Evolutionary conservation across 306 rosid species (phyloP).

Genomic region (Casuarina glauca): DNA sequence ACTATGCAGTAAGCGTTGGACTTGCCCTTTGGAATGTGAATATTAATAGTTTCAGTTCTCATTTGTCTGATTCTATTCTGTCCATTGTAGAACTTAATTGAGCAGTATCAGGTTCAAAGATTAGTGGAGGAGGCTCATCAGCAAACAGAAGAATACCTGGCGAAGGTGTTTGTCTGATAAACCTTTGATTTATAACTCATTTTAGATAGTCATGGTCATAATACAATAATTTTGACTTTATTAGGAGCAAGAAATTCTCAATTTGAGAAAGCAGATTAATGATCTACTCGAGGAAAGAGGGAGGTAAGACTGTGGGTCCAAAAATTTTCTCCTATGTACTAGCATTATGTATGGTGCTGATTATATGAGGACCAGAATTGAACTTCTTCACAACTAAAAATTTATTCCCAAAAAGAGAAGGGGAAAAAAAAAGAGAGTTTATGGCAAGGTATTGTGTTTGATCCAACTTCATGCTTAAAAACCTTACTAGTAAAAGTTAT

Average conservation of each 20-base stretch:
- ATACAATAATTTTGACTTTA: constrained; percentile 12
- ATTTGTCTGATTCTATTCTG: constrained; percentile 31
- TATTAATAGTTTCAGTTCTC: constrained; percentile 29
- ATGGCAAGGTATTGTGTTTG: not conserved
- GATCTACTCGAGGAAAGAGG: constrained; percentile 75
- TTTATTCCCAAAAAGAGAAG: not conserved
- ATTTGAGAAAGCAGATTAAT: constrained; percentile 54
- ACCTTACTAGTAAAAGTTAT: not conserved
- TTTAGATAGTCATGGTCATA: constrained; percentile 10
- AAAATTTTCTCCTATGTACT: constrained; percentile 18
- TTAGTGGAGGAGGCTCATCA: constrained; percentile 70
- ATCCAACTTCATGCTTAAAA: not conserved
- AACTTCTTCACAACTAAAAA: not conserved
- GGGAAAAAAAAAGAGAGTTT: not conserved
- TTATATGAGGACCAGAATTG: not conserved
- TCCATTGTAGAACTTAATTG: constrained; percentile 62
- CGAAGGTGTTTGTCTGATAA: constrained; percentile 49
- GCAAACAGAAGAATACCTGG: constrained; percentile 56
- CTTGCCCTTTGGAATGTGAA: constrained; percentile 17
- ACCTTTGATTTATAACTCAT: constrained; percentile 5
- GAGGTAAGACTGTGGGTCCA: constrained; percentile 48
- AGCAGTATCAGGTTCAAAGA: constrained; percentile 67
- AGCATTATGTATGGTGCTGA: not conserved
- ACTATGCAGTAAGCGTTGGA: constrained; percentile 71
- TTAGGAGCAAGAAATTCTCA: constrained; percentile 66